Percentiles rank a stretch among this genome's conserved stretches.
These are phyloP conservation scores for Monilinia fructicola DNA, from an alignment of 2,329 filamentous ascomycete species.

Conservation along the genomic window DNA sequence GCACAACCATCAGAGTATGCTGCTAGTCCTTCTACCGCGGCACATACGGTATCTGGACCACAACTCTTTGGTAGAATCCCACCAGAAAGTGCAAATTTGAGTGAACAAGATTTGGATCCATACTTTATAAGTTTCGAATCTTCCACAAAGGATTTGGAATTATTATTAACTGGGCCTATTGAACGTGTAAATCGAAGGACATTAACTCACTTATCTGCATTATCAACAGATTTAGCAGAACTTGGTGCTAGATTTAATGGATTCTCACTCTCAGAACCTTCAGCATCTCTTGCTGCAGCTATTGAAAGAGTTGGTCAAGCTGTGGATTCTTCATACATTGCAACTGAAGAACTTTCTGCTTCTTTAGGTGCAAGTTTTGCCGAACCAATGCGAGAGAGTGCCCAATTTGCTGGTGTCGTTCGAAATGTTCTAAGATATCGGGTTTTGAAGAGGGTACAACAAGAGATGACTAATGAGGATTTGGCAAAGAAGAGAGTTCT, in stretches of 20 bases:
- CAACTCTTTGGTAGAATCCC: conserved; percentile 80
- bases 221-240: conserved; percentile 87
- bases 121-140: conserved; percentile 94
- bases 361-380: conserved; percentile 91
- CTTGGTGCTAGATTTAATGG: conserved; percentile 95
- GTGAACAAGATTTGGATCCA: conserved; percentile 87
- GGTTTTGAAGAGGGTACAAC: conserved; percentile 90
- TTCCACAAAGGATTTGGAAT: conserved; percentile 87
- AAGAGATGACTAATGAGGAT: conserved; percentile 95
- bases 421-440: conserved; percentile 84
- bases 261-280: conserved; percentile 92
- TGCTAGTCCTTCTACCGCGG: conserved; percentile 52
- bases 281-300: conserved; percentile 81
- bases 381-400: conserved; percentile 96
- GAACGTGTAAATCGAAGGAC: conserved; percentile 94
- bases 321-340: conserved; percentile 92
- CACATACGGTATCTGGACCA: conserved; percentile 55
- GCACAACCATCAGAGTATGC: conserved; percentile 53
- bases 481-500: conserved; percentile 80
- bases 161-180: conserved; percentile 85
- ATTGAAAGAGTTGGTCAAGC: conserved; percentile 95
- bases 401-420: conserved; percentile 94
- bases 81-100: conserved; percentile 70
- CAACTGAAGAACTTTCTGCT: conserved; percentile 85
- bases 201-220: conserved; percentile 76